Conservation (phyloP, 2,329 filamentous ascomycete genomes). For the Samsoniella hepiali region DNA sequence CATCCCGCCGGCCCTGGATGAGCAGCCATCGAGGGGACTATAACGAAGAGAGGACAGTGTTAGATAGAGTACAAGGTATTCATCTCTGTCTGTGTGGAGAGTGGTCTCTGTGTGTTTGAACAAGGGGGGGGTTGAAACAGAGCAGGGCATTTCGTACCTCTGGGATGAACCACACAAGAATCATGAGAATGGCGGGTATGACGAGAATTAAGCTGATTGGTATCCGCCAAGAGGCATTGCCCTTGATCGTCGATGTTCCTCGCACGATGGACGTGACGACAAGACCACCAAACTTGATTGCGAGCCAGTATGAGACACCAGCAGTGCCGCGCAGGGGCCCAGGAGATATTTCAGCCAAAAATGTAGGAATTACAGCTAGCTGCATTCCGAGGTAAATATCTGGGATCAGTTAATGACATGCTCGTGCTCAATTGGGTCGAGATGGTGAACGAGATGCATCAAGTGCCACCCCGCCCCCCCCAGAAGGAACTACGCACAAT, state of each 20-base stretch:
- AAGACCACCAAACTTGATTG: slow-evolving; percentile 25
- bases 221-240: slow-evolving; percentile 33
- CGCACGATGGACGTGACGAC: slow-evolving; percentile 28
- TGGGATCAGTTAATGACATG: not conserved
- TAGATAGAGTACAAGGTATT: not conserved
- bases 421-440: not conserved
- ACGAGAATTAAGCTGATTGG: slow-evolving; percentile 35
- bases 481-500: not conserved
- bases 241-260: slow-evolving; percentile 29
- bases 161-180: slow-evolving; percentile 30
- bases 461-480: not conserved
- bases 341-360: slow-evolving; percentile 32
- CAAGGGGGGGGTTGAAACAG: no score
- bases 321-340: slow-evolving; percentile 28
- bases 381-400: slow-evolving; percentile 39
- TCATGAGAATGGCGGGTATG: slow-evolving; percentile 30
- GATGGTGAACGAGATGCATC: not conserved
- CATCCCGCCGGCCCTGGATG: slow-evolving; percentile 26
- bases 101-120: no score
- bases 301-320: slow-evolving; percentile 31
- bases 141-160: not conserved
- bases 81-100: no score
- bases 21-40: slow-evolving; percentile 33
- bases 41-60: slow-evolving; percentile 21
- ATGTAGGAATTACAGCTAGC: slow-evolving; percentile 33